phyloP scores from a whole-genome alignment of 2,329 filamentous ascomycete genomes.

The Tolypocladium tropicale region DNA sequence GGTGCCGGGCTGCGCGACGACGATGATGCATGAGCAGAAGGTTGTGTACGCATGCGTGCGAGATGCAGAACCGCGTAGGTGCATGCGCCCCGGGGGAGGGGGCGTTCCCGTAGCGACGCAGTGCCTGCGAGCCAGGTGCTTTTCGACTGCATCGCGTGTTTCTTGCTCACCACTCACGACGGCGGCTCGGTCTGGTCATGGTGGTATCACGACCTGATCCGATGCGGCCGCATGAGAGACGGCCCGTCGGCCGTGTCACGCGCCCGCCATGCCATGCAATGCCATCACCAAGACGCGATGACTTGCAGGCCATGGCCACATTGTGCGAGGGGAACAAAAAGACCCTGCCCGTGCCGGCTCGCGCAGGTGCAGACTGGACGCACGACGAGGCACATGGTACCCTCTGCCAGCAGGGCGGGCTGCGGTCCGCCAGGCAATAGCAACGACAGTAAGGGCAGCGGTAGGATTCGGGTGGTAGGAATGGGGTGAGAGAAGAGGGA shows the following conservation, averaged over 20 bases:
- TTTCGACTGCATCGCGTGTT: not conserved
- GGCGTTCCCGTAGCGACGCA: not conserved
- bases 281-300: not conserved
- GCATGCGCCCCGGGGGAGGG: not conserved
- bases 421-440: not conserved
- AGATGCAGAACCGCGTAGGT: not conserved
- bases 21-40: not conserved
- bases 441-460: not conserved
- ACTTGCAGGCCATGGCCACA: not conserved
- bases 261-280: not conserved
- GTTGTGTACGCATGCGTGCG: not conserved
- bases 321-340: not conserved
- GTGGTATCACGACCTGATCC: not conserved
- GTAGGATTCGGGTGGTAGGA: too few relatives aligned
- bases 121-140: not conserved
- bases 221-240: not conserved
- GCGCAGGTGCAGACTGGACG: not conserved
- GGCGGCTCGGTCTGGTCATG: not conserved
- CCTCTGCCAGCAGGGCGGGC: not conserved
- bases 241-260: constrained; percentile 1
- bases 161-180: not conserved
- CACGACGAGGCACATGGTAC: not conserved
- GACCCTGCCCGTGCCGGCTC: not conserved
- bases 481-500: not conserved
- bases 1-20: not conserved